Base-by-base conservation (phyloP, 2,329 filamentous ascomycete genomes). In the Orbilia brochopaga region DNA sequence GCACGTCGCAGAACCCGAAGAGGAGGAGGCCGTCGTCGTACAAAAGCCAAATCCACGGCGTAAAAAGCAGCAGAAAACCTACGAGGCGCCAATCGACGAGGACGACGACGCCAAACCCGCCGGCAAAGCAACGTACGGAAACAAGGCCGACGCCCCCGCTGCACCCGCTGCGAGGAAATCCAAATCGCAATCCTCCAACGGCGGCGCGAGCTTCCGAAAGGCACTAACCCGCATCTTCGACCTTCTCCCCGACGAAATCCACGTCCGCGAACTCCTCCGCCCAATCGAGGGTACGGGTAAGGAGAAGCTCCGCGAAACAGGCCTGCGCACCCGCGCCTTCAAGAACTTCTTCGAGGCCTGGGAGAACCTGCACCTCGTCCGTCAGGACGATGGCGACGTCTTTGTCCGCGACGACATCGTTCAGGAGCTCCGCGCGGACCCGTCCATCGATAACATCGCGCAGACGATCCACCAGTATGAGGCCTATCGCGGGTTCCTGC, bases 391-490 rank as follows among this genome's bases (percentile, higher is more conserved):
- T 63, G 77, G 76, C 19, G 78, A 76, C 19, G 78, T 78, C 57
- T 70, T 62, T 40, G 76, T 80, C 27, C 79, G 80, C n/a, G 80
- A 81, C 75, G 79, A 81, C 62, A 75, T 81, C 42, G 77, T 82
- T 50, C 79, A 79, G 46, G 79, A 79, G 64, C 74, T 81, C 13
- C 77, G 78, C 21, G 74, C 75, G 30, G 74, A 78, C 58, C 74
- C 76, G 27, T 46, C 62, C 2, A 44, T 69, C 30, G 51, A 65
- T 50, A 66, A 76, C 37, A 75, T 79, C 21, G 77, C 77, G 27
- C 76, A 76, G 59, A 78, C 78, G 32, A 77, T 82, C 42, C 79
- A 79, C 17, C 75, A 76, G n/a, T 83, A 83, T 56, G 81, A 83
- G 69, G 75, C 77, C 3, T 81, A 80, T 74, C 79, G 81, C 17